Conservation (phyloP, 2,329 filamentous ascomycete species). For the Aspergillus cejpii region DNA sequence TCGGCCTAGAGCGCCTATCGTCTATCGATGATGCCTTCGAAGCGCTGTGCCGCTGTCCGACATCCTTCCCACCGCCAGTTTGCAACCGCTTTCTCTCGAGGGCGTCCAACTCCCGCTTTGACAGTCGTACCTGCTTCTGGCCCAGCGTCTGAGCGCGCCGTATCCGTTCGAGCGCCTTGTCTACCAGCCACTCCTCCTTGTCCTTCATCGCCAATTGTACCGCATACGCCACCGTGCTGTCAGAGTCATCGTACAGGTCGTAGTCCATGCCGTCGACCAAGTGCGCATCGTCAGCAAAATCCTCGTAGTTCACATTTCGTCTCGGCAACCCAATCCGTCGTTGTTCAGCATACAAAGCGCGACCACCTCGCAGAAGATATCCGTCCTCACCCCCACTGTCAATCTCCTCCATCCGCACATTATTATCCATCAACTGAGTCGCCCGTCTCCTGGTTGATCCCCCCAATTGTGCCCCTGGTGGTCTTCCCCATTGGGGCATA, state of each 20-base stretch:
- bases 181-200: slow-evolving; percentile 67
- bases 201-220: slow-evolving; percentile 54
- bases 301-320: slow-evolving; percentile 36
- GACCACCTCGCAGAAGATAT: slow-evolving; percentile 20
- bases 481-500: slow-evolving; percentile 98
- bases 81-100: slow-evolving; percentile 63
- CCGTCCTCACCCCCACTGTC: slow-evolving; percentile 39
- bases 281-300: slow-evolving; percentile 45
- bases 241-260: slow-evolving; percentile 48
- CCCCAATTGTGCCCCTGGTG: slow-evolving; percentile 75
- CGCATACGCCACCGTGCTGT: slow-evolving; percentile 41
- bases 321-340: slow-evolving; percentile 32
- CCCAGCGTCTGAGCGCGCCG: slow-evolving; percentile 69
- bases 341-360: slow-evolving; percentile 14
- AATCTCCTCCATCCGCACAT: slow-evolving; percentile 38
- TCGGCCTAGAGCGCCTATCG: slow-evolving; percentile 17
- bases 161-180: slow-evolving; percentile 73
- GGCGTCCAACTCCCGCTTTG: slow-evolving; percentile 70
- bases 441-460: slow-evolving; percentile 54
- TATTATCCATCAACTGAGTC: slow-evolving; percentile 47
- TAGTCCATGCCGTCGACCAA: slow-evolving; percentile 45
- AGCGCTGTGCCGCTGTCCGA: slow-evolving; percentile 9
- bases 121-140: slow-evolving; percentile 71
- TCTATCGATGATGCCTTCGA: slow-evolving; percentile 5
- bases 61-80: slow-evolving; percentile 31